These are phyloP conservation scores for Xylaria nigripes DNA, from an alignment of 495 filamentous ascomycete species.

Conservation along the genomic window DNA sequence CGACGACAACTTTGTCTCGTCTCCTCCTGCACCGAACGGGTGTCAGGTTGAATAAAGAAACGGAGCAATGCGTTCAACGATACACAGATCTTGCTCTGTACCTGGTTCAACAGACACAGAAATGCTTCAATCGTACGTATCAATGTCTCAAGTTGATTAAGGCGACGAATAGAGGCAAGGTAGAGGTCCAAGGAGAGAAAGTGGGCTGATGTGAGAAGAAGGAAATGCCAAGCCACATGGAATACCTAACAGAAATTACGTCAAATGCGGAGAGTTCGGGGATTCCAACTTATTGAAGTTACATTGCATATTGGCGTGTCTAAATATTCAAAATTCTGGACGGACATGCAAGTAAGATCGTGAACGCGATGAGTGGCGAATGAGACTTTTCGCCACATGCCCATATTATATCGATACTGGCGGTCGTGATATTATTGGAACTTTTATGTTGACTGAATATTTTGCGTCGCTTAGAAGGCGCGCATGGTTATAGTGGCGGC, in stretches of 20 bases:
- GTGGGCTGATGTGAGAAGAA: too few species aligned
- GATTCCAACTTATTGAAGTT: constrained; percentile 2
- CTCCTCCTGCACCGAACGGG: background rate
- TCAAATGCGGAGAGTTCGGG: background rate
- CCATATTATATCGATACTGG: background rate
- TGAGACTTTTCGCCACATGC: background rate
- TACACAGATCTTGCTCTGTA: background rate
- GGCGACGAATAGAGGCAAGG: background rate
- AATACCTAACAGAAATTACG: background rate
- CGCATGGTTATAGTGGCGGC: background rate
- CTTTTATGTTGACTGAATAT: constrained; percentile 4
- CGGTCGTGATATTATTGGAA: background rate
- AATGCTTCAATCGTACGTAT: background rate
- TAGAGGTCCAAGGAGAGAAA: background rate
- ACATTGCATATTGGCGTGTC: constrained; percentile 11
- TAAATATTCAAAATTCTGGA: constrained; percentile 6
- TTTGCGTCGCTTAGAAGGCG: constrained; percentile 8
- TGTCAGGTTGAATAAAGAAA: background rate
- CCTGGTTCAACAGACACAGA: background rate
- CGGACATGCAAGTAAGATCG: constrained; percentile 3
- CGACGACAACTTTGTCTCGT: background rate
- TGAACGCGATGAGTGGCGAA: background rate
- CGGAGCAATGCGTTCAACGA: background rate
- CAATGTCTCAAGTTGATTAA: background rate
- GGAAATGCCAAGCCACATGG: too few species aligned